Evolutionary conservation across 208 protist genomes (phyloP).

Genomic region (Histomonas meleagridis): DNA sequence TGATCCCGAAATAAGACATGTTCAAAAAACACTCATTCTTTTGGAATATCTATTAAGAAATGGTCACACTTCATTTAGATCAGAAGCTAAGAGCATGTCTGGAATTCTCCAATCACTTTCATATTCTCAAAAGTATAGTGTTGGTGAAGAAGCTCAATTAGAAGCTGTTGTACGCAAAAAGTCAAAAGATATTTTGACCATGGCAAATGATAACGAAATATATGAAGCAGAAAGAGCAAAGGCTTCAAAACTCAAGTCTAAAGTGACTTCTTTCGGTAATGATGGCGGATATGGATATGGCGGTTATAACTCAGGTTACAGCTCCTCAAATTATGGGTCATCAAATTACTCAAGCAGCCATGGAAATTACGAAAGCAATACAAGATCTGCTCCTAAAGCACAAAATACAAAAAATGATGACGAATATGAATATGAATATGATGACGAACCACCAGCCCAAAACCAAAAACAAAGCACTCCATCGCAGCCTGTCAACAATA

Average conservation of each 20-base stretch:
- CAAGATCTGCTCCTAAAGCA: no score
- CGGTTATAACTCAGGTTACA: no score
- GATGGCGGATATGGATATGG: no score
- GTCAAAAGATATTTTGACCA: neutral
- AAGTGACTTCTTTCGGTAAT: neutral
- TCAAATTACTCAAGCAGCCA: neutral
- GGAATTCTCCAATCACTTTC: neutral
- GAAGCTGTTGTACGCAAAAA: constrained; percentile 32
- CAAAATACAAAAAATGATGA: constrained; percentile 2
- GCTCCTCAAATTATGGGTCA: neutral
- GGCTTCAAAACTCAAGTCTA: neutral
- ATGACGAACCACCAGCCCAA: neutral
- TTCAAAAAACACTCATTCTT: constrained; percentile 29
- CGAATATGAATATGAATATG: constrained; percentile 4
- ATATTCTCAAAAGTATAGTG: neutral
- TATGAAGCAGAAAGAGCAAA: constrained; percentile 3
- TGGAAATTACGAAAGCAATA: neutral
- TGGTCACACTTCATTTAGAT: neutral
- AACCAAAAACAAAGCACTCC: neutral
- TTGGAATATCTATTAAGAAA: constrained; percentile 9
- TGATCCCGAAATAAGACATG: neutral
- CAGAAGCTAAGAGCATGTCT: neutral
- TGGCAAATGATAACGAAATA: constrained; percentile 9
- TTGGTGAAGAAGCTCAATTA: neutral
- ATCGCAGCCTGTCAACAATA: neutral